Percentiles rank a stretch among this genome's conserved stretches.
Conservation (phyloP, 2,329 filamentous ascomycete species). For the Penicillium griseofulvum region DNA sequence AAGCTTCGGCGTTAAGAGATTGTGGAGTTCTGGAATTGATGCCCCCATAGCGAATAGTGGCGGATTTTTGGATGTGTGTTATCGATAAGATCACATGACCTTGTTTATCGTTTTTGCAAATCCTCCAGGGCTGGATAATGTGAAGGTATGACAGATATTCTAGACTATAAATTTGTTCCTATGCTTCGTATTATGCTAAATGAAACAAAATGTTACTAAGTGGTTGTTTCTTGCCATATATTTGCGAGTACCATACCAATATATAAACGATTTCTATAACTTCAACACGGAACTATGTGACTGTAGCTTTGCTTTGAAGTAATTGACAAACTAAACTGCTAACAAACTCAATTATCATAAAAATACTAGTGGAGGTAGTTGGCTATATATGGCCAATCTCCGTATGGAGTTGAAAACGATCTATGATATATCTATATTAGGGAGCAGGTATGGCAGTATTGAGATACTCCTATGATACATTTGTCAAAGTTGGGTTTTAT, state of each 20-base stretch:
- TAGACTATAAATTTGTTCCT: neutral
- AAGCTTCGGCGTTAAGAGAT: neutral
- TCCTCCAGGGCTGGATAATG: neutral
- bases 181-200: no score
- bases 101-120: neutral
- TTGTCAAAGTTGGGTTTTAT: neutral
- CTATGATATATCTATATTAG: neutral
- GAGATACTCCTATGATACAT: neutral
- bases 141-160: neutral
- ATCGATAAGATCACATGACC: constrained; percentile 27
- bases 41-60: constrained; percentile 19
- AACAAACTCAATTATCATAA: neutral
- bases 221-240: neutral
- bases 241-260: neutral
- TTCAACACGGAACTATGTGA: neutral
- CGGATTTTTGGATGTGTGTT: constrained; percentile 21
- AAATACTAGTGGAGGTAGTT: neutral
- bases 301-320: neutral
- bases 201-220: neutral
- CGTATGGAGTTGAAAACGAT: neutral
- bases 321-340: no score
- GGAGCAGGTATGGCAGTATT: neutral
- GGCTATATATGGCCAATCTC: neutral
- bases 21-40: constrained; percentile 6
- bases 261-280: neutral